Evolutionary conservation across 495 filamentous ascomycete genomes (phyloP), one percentile per base, ranked within the genome.

Genomic region (Trypethelium eluteriae): DNA sequence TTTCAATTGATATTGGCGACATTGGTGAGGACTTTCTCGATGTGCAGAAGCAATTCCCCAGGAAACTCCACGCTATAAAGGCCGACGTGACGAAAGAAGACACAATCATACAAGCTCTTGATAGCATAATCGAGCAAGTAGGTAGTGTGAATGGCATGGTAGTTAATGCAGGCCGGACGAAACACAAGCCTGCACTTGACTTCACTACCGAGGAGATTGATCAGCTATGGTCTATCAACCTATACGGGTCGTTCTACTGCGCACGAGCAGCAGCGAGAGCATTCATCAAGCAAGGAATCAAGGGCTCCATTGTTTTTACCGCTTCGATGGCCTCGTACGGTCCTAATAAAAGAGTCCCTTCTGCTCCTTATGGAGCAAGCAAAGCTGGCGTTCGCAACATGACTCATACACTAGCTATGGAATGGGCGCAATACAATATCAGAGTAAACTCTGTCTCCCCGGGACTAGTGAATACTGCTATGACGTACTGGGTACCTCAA

Each of bases 171-270:
- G 68, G 68, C 14, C 47, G 68, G 50, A 70, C 66, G 46, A 70
- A 70, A 62, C 68, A 70, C 63, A 70, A 70, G 62, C 46, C 68
- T n/a, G 68, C 68, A 4, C 63, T 68, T 16, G 68, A 70, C 49
- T 70, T 70, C 62, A 70, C 68, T 14, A 68, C 68, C 9, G 68
- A 70, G 50, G 68, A 70, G 36, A 70, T 70, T 41, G 38, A 70
- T 18, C 62, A 70, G 38, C 39, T 68, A 18, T 70, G 68, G 62
- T n/a, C 25, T 41, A 64, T 70, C 67, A 68, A 70, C 36, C 66
- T 70, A 9, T 68, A 59, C 39, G 68, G 66, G 9, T 49, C 66
- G 2, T 70, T 70, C 66, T 68, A 68, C 62, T 68, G 66, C 46
- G 66, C 68, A 14, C 69, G 66, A 11, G 68, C 64, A 34, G 68